Percentiles rank a stretch among this genome's conserved stretches.
Conservation (phyloP, 2,329 filamentous ascomycete species). For the Orbilia blumenaviensis region DNA sequence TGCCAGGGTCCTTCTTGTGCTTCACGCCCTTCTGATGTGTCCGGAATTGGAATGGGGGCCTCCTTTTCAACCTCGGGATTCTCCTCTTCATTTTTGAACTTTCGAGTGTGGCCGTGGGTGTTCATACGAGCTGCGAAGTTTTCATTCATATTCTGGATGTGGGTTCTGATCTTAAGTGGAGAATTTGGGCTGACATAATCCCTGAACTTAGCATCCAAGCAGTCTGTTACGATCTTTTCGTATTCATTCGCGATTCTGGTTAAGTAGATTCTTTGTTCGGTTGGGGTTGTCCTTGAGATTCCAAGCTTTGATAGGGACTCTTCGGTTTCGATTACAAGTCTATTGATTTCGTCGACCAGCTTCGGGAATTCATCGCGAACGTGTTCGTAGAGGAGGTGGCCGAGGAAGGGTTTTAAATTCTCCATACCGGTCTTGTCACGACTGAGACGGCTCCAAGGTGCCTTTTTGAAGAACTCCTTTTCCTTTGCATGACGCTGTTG, state of each 20-base stretch:
- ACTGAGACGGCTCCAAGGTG: constrained; percentile 55
- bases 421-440: constrained; percentile 62
- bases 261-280: constrained; percentile 61
- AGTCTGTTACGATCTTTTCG: constrained; percentile 59
- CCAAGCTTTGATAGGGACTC: constrained; percentile 60
- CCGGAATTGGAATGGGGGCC: not conserved
- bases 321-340: constrained; percentile 58
- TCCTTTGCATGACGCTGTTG: constrained; percentile 55
- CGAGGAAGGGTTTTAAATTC: constrained; percentile 61
- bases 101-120: constrained; percentile 57
- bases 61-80: constrained; percentile 32
- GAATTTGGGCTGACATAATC: constrained; percentile 59
- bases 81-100: constrained; percentile 53
- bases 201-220: constrained; percentile 61
- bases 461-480: constrained; percentile 55
- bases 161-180: constrained; percentile 56
- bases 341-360: constrained; percentile 62
- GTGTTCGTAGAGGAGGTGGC: constrained; percentile 62
- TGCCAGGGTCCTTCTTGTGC: not conserved
- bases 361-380: constrained; percentile 64
- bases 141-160: constrained; percentile 55
- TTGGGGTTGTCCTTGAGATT: constrained; percentile 59
- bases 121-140: constrained; percentile 57
- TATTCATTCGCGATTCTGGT: constrained; percentile 61
- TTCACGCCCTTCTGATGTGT: not conserved